Evolutionary conservation across 352 stramenopile genomes (phyloP).

Genomic region (Phytopythium kandeliae): DNA sequence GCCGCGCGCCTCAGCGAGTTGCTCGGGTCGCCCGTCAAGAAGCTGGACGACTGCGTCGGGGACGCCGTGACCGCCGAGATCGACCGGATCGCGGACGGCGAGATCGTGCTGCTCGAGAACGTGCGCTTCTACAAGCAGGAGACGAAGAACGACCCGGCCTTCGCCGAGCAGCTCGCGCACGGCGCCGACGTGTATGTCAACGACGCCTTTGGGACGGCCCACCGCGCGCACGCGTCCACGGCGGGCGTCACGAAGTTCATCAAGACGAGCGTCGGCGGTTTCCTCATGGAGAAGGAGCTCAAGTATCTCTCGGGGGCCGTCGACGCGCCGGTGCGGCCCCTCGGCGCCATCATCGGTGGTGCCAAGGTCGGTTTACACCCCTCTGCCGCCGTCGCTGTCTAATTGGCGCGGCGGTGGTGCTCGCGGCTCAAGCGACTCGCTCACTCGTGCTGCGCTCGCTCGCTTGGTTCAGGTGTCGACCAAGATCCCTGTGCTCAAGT

Average conservation of each 20-base stretch:
- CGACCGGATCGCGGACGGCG: constrained; percentile 78
- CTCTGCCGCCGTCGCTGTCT: not conserved
- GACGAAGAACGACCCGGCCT: constrained; percentile 62
- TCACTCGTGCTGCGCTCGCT: too few species aligned
- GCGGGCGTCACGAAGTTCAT: constrained; percentile 96
- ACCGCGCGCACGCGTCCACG: constrained; percentile 97
- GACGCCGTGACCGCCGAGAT: constrained; percentile 84
- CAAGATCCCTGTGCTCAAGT: constrained; percentile 97
- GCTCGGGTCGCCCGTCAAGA: constrained; percentile 88
- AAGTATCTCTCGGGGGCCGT: constrained; percentile 93
- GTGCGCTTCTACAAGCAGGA: constrained; percentile 93
- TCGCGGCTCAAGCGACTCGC: not conserved
- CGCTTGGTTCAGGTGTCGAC: constrained; percentile 44
- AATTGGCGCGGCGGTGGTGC: not conserved
- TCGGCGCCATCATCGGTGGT: constrained; percentile 94
- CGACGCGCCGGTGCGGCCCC: constrained; percentile 86
- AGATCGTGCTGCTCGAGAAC: constrained; percentile 93
- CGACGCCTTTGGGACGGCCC: constrained; percentile 97
- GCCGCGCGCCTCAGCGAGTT: constrained; percentile 91
- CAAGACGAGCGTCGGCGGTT: constrained; percentile 90
- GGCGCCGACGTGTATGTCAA: constrained; percentile 96
- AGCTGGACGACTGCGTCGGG: constrained; percentile 95
- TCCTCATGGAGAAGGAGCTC: constrained; percentile 98
- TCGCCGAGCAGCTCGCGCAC: constrained; percentile 85
- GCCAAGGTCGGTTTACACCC: constrained; percentile 78